Conservation (phyloP, 768 basidiomycete genomes). For the Coprinopsis cinerea region DNA sequence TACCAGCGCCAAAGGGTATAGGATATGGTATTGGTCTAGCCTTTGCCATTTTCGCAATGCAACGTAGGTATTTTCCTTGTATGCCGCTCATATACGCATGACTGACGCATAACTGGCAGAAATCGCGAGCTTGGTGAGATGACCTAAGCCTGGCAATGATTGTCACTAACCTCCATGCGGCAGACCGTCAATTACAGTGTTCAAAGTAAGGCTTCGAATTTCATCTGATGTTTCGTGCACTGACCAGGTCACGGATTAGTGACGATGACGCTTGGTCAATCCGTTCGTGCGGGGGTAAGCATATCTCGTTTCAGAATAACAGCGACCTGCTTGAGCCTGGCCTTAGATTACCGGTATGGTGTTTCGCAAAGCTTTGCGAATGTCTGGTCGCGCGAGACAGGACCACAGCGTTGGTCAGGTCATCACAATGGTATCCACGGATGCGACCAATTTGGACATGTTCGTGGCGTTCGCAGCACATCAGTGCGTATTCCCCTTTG, state of each 20-base stretch:
- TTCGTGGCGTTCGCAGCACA: slow-evolving; percentile 37
- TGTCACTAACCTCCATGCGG: too few relatives aligned
- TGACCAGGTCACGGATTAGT: too few relatives aligned
- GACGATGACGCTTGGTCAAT: slow-evolving; percentile 44
- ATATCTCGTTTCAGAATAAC: neutral
- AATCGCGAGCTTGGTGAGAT: slow-evolving; percentile 33
- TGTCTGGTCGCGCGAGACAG: slow-evolving; percentile 53
- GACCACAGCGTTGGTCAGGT: slow-evolving; percentile 61
- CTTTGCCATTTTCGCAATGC: slow-evolving; percentile 54
- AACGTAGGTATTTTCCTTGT: slow-evolving; percentile 31
- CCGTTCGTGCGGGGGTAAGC: slow-evolving; percentile 25
- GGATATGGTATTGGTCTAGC: slow-evolving; percentile 62
- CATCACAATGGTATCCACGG: slow-evolving; percentile 65
- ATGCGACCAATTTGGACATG: slow-evolving; percentile 49
- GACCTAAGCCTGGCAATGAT: too few relatives aligned
- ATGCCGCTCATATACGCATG: neutral
- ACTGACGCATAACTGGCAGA: slow-evolving; percentile 21
- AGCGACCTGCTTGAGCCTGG: neutral
- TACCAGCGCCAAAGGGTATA: slow-evolving; percentile 37
- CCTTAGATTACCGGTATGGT: slow-evolving; percentile 34
- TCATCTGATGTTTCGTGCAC: too few relatives aligned
- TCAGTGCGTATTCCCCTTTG: slow-evolving; percentile 24
- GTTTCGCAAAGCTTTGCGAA: slow-evolving; percentile 61
- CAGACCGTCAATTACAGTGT: too few relatives aligned
- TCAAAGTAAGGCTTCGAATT: too few relatives aligned